Base-by-base conservation (phyloP, 768 basidiomycete species). In the Podaxis sp. region DNA sequence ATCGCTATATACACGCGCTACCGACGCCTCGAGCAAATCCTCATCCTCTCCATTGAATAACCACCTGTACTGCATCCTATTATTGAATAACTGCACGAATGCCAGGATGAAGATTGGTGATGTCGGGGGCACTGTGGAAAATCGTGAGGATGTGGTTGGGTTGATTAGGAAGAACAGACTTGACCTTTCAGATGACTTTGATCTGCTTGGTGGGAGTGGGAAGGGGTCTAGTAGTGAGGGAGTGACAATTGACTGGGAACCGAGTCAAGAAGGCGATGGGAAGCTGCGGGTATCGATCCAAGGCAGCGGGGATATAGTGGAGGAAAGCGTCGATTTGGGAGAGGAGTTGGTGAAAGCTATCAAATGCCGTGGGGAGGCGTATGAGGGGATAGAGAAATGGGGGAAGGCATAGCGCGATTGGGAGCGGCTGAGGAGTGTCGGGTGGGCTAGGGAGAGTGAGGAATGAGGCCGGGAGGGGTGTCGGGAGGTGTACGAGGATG, bases 381-480 rank as follows among this genome's bases (percentile, higher is more conserved):
- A 82, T 61, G 96, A 99, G 73, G 91, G 87, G 59, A 78, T 81
- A 64, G 96, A 99, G 77, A 91, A 89, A 71, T 99, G 95, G 96
- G 82, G 80, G 11, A 78, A 82, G 33, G 96, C 96, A 6, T 75
- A 78, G 67, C 76, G 79, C 65, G 92, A 95, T 70, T 98, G 96
- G 96, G 91, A 94, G 70, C 68, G 73, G 37, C 71, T 97, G 63
- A 80, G 82, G 43, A 80, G 80, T 1, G 74, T 83, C 3, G 83
- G 80, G 8, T 87, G 86, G 80, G 83, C 82, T 0, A 75, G 73
- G 13, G 75, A 79, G 43, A 74, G 76, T 83, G 2, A 84, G 88
- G 52, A 74, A 76, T 47, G 91, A 93, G 63, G 89, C 91, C 19
- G 81, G 87, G 4, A 78, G 83, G 33, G 92, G 90, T 0, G 80